Evolutionary conservation across 1,284 basidiomycete genomes (phyloP), one percentile per base, ranked within the genome.

Genomic region (Naganishia cerealis): DNA sequence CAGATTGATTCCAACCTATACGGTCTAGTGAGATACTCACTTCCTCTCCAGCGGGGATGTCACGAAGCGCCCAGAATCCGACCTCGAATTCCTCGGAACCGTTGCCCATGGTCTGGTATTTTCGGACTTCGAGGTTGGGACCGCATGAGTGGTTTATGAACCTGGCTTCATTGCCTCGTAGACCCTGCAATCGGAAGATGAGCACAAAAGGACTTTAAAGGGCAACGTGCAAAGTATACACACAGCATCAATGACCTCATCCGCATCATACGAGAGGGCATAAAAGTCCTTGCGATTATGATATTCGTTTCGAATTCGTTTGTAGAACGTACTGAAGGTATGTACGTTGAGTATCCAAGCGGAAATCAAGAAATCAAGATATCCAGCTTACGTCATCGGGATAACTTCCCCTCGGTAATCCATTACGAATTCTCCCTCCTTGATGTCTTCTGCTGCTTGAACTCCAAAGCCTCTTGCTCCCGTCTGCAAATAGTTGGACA

Each of bases 71-170:
- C 75, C 81, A 83, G 71, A 78, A 74, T 9, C 80, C 79, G 8
- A 82, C 76, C 71, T 83, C 81, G 66, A 75, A 82, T 73, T 84
- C 83, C 55, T 83, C 81, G 54, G 73, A 72, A 7, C 78, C 79
- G 54, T 78, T 77, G 2, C 79, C 78, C 7, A 78, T 62, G 0
- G 74, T 78, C 65, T 76, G 75, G 58, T 75, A 79, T 69, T 80
- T 79, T 38, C 77, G 75, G 15, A 82, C 78, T 58, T 80, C 78
- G 38, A 82, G 73, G 58, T 82, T 82, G 1, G 81, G 81, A 7
- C 73, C 73, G 59, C 81, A 82, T 2, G 78, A 77, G 70, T 82
- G 82, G 72, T 83, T 83, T 73, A 83, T 81, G 74, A 83, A 84
- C 18, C 83, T 72, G 3, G 82, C 78, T 33, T 80, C 78, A 72